A percentile compares a stretch with the other conserved stretches of the same genome.
Conservation (phyloP, 345 rosid genomes). For the Punica granatum region DNA sequence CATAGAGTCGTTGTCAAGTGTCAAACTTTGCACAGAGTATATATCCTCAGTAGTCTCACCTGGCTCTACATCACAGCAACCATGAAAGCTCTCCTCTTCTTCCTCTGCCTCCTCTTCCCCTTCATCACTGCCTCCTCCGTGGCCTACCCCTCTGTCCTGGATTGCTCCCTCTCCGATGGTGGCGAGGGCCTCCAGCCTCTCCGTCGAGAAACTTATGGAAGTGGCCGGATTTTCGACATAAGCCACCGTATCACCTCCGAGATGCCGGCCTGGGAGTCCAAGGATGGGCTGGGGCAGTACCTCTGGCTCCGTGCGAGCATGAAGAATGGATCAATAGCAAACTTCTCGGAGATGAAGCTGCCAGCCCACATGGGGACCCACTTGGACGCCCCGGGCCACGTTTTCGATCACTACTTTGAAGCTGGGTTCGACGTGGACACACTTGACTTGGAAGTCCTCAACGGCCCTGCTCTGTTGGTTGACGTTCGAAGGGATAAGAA, state of each 20-base stretch:
- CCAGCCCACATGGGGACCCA: slow-evolving; percentile 17
- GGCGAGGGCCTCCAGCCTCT: background rate
- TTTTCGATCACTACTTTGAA: slow-evolving; percentile 10
- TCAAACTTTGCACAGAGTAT: background rate
- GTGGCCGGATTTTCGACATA: slow-evolving; percentile 13
- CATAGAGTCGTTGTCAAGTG: background rate
- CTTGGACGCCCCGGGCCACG: slow-evolving; percentile 13
- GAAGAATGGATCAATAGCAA: slow-evolving; percentile 16
- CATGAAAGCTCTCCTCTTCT: background rate
- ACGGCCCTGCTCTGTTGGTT: slow-evolving; percentile 38
- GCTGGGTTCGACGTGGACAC: slow-evolving; percentile 19
- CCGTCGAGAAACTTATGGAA: background rate
- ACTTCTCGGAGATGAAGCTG: slow-evolving; percentile 15
- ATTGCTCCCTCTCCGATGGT: background rate
- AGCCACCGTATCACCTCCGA: slow-evolving; percentile 11
- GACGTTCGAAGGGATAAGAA: slow-evolving; percentile 59
- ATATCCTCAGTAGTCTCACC: background rate
- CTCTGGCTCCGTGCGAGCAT: slow-evolving; percentile 15
- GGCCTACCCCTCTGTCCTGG: slow-evolving; percentile 1
- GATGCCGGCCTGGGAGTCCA: slow-evolving; percentile 4
- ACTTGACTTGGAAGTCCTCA: slow-evolving; percentile 14
- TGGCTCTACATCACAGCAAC: background rate
- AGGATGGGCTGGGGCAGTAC: slow-evolving; percentile 10
- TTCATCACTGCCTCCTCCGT: background rate
- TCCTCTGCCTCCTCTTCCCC: background rate